A percentile compares a stretch with the other conserved stretches of the same genome.
phyloP scores from a whole-genome alignment of 2,329 filamentous ascomycete species.

The Botrytis cinerea region DNA sequence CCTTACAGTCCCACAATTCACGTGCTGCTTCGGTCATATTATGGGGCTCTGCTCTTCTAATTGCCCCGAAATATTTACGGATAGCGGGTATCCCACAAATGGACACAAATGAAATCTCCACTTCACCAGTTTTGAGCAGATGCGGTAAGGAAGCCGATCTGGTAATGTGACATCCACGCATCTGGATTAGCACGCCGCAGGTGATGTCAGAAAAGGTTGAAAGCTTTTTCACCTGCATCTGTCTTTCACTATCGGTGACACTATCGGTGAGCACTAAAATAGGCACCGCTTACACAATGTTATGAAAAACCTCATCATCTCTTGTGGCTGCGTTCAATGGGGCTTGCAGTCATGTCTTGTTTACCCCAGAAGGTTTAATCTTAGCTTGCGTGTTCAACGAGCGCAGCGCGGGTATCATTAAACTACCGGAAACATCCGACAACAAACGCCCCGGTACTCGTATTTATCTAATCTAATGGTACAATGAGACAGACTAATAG shows the following conservation, averaged over 20 bases:
- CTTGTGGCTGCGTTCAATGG: background rate
- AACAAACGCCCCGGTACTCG: background rate
- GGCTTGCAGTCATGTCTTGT: background rate
- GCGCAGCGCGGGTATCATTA: background rate
- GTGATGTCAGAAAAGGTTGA: conserved; percentile 4
- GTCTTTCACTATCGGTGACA: background rate
- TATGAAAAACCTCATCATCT: background rate
- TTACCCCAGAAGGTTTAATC: conserved; percentile 1
- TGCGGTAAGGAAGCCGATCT: background rate
- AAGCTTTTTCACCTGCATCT: background rate
- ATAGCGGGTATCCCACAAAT: conserved; percentile 1
- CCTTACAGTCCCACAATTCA: background rate
- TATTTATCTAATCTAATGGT: conserved; percentile 10
- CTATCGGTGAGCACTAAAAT: background rate
- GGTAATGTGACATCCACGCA: background rate
- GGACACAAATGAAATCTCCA: background rate
- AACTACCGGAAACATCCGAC: background rate
- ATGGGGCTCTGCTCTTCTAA: background rate
- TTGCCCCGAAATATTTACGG: conserved; percentile 5
- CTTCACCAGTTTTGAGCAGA: background rate
- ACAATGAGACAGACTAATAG: background rate
- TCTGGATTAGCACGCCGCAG: conserved; percentile 1
- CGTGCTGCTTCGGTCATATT: conserved; percentile 18
- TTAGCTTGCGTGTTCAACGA: conserved; percentile 2
- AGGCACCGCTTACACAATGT: background rate